phyloP scores from a whole-genome alignment of 2,329 filamentous ascomycete genomes.

The Botrytis fabae region DNA sequence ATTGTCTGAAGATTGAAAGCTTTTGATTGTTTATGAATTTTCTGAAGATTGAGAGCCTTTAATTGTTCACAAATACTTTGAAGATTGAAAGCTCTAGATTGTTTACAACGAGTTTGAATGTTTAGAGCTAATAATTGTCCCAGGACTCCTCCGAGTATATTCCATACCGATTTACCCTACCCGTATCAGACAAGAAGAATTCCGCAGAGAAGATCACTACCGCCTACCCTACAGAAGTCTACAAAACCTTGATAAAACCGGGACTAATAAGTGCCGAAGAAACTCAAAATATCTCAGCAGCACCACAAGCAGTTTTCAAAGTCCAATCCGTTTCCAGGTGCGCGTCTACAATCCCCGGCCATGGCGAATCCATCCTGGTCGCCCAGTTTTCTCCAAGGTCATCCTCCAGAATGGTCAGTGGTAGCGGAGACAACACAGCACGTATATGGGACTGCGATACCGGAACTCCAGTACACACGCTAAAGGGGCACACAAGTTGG shows the following conservation, averaged over 20 bases:
- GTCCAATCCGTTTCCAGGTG: slow-evolving; percentile 91
- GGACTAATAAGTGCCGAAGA: slow-evolving; percentile 41
- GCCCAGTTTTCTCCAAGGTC: slow-evolving; percentile 81
- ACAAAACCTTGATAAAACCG: slow-evolving; percentile 49
- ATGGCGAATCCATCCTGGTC: slow-evolving; percentile 86
- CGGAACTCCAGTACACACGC: slow-evolving; percentile 80
- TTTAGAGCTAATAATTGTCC: slow-evolving; percentile 8
- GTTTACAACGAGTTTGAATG: slow-evolving; percentile 28
- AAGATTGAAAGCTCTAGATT: neutral
- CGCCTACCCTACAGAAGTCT: slow-evolving; percentile 43
- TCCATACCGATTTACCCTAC: slow-evolving; percentile 64
- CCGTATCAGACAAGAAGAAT: slow-evolving; percentile 45
- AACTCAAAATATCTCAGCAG: slow-evolving; percentile 53
- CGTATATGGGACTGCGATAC: slow-evolving; percentile 95
- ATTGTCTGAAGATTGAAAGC: no score
- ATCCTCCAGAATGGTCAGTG: slow-evolving; percentile 78
- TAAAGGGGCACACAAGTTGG: slow-evolving; percentile 88
- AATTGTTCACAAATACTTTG: no score
- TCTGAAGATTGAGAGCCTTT: neutral
- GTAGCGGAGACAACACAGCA: slow-evolving; percentile 87
- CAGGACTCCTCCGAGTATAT: slow-evolving; percentile 61
- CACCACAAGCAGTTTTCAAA: slow-evolving; percentile 89
- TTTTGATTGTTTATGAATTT: neutral
- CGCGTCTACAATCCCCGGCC: slow-evolving; percentile 83
- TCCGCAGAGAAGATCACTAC: slow-evolving; percentile 44